Evolutionary conservation across 202 grass and related monocot species (phyloP), one percentile per base, ranked within the genome.

Genomic region (Miscanthus sacchariflorus): DNA sequence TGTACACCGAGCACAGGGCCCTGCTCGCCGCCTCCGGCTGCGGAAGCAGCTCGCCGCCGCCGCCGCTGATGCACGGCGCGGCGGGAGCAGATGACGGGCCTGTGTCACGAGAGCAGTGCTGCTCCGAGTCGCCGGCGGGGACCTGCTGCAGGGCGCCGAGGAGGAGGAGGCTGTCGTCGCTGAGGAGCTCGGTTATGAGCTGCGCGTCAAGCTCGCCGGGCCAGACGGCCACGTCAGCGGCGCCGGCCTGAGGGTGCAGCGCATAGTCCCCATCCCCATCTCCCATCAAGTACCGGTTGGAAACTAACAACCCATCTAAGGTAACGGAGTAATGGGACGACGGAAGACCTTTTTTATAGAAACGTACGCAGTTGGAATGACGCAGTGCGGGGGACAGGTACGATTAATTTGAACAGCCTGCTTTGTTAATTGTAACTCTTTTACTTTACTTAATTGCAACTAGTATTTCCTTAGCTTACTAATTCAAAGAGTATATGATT

Each of bases 141-240:
- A 11, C 23, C 39, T 68, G 43, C 7, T 76, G 59, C 48, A 40
- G 25, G 11, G 9, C 21, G 61, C 45, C 81, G 17, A 38, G 17
- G 27, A 56, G 43, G 48, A 90, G 43, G 48, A 90, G 69, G 64
- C 45, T 67, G 65, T 89, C 81, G 12, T 93, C 78, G 87, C 76
- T 67, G 43, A 91, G 87, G 23, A 95, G 87, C 74, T 93, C 93
- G 54, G 82, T 76, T 78, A 95, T 75, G 82, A 95, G 87, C 86
- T 93, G 83, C 50, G 86, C 86, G 75, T 88, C 86, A 49, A 91
- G 61, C 49, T 89, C 92, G 38, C 43, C 50, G 44, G 86, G 83
- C 92, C 89, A 93, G 79, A 89, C 27, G 21, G 30, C 48, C 70
- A 43, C 28, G 67, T 50, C 75, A 33, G 40, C 81, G 68, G 54